A percentile compares a stretch with the other conserved stretches of the same genome.
Conservation (phyloP, 768 basidiomycete species). For the Agrocybe praecox region DNA sequence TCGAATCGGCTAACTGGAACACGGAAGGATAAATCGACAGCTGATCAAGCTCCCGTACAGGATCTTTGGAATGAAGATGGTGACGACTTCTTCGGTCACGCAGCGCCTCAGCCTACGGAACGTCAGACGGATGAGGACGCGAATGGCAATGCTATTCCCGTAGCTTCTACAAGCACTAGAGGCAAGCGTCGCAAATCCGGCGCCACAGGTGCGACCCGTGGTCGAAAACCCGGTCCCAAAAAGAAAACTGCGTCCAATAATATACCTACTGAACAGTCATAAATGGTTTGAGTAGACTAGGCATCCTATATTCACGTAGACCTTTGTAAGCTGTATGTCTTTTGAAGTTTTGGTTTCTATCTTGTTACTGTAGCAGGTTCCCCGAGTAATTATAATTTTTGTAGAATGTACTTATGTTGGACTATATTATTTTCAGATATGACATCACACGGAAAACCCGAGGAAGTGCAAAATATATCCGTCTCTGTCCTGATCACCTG, state of each 20-base stretch:
- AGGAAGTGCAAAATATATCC: too few species aligned
- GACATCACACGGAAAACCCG: too few species aligned
- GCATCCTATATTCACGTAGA: not conserved
- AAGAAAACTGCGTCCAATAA: conserved; percentile 27
- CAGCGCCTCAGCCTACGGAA: conserved; percentile 32
- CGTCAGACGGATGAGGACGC: conserved; percentile 39
- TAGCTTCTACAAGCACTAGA: conserved; percentile 31
- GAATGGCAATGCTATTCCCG: conserved; percentile 20
- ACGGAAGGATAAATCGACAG: conserved; percentile 25
- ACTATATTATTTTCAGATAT: not conserved
- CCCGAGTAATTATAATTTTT: conserved; percentile 12
- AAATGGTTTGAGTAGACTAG: not conserved
- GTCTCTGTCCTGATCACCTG: too few species aligned
- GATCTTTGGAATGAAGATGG: conserved; percentile 89
- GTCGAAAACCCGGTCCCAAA: conserved; percentile 42
- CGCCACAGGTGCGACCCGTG: conserved; percentile 35
- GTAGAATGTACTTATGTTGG: not conserved
- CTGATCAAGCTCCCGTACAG: conserved; percentile 41
- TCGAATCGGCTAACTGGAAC: conserved; percentile 39
- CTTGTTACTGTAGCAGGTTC: not conserved
- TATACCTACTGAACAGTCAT: not conserved
- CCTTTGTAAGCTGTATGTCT: not conserved
- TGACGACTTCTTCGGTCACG: conserved; percentile 82
- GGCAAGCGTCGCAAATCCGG: conserved; percentile 46
- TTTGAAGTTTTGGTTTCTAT: not conserved